phyloP scores from a whole-genome alignment of 2,329 filamentous ascomycete genomes.

The Epichloe scottii region DNA sequence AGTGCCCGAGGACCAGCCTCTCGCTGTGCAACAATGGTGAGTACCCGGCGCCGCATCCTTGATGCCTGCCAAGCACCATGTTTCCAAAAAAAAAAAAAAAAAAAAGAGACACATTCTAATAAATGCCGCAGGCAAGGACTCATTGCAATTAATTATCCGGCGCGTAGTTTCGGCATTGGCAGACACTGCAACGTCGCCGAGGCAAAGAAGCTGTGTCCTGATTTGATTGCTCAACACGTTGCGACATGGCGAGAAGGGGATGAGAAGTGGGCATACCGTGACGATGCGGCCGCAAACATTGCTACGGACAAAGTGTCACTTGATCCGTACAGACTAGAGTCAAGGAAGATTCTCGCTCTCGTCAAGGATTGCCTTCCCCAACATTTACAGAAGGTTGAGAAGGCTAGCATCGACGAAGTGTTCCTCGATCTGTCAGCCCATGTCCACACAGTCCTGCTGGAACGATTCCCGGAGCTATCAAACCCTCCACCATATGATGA shows the following conservation, averaged over 20 bases:
- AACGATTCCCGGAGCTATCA: constrained; percentile 61
- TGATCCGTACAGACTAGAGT: constrained; percentile 81
- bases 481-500: constrained; percentile 60
- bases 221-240: constrained; percentile 79
- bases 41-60: constrained; percentile 4
- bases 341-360: constrained; percentile 63
- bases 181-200: constrained; percentile 70
- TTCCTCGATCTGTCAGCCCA: constrained; percentile 86
- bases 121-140: constrained; percentile 57
- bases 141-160: constrained; percentile 94
- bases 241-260: constrained; percentile 92
- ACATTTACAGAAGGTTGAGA: constrained; percentile 65
- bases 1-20: constrained; percentile 59
- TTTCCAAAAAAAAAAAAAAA: neutral
- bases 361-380: constrained; percentile 64
- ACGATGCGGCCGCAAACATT: constrained; percentile 68
- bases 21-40: constrained; percentile 89
- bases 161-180: constrained; percentile 65
- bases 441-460: constrained; percentile 60
- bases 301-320: constrained; percentile 85
- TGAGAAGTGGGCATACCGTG: constrained; percentile 79
- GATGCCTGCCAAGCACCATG: neutral
- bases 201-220: constrained; percentile 75
- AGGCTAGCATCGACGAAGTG: constrained; percentile 90
- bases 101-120: neutral